phyloP scores from a whole-genome alignment of 805 yeast species.

The Candida rishiriensis region DNA sequence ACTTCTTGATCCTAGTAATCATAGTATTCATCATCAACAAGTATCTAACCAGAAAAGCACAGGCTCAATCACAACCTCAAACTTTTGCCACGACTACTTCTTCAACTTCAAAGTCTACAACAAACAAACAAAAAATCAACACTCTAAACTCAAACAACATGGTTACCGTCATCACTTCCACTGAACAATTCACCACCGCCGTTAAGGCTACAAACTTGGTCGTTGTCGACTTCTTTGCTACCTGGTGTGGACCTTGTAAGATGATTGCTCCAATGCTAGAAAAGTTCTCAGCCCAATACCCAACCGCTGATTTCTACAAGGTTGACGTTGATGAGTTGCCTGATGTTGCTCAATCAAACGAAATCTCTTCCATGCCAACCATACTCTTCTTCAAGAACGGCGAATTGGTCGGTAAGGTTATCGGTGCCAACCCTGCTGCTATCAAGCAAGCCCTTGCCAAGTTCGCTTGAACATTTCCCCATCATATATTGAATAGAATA shows the following conservation, averaged over 20 bases:
- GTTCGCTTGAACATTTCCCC: constrained; percentile 23
- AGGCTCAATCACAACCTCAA: constrained; percentile 3
- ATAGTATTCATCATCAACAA: constrained; percentile 24
- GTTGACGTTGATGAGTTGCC: constrained; percentile 87
- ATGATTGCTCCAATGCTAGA: constrained; percentile 93
- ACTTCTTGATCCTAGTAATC: constrained; percentile 23
- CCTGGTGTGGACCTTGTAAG: constrained; percentile 99
- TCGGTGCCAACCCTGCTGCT: constrained; percentile 88
- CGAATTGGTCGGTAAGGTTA: constrained; percentile 68
- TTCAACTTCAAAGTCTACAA: not conserved
- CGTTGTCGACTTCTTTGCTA: constrained; percentile 93
- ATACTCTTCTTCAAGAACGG: constrained; percentile 78
- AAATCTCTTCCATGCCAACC: constrained; percentile 57
- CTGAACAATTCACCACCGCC: constrained; percentile 62
- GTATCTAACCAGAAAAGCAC: constrained; percentile 16
- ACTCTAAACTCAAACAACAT: constrained; percentile 27
- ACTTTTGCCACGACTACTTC: constrained; percentile 2
- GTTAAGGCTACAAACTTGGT: constrained; percentile 61
- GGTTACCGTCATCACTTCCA: constrained; percentile 46
- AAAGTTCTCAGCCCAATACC: constrained; percentile 65
- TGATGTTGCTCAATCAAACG: constrained; percentile 65
- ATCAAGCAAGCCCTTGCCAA: constrained; percentile 55
- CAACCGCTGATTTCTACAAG: constrained; percentile 73
- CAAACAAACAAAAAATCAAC: not conserved
- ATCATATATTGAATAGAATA: too few relatives aligned